Conservation (phyloP, 495 filamentous ascomycete genomes). For the Penicillium antarcticum region DNA sequence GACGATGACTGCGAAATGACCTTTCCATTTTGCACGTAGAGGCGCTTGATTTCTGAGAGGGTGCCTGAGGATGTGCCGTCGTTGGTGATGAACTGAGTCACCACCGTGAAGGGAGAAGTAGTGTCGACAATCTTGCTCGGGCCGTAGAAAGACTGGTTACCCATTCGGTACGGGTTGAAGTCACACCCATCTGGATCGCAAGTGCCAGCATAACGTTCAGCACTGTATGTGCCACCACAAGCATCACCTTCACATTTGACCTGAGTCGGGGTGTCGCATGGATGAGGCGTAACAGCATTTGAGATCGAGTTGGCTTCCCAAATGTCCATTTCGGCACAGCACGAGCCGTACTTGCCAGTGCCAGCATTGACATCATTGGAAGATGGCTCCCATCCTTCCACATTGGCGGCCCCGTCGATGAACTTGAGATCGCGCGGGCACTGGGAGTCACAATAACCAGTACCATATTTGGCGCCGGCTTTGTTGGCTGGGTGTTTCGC, state of each 20-base stretch:
- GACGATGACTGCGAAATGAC: slow-evolving; percentile 56
- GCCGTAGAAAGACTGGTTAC: slow-evolving; percentile 60
- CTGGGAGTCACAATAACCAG: slow-evolving; percentile 72
- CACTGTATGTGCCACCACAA: slow-evolving; percentile 48
- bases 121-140: slow-evolving; percentile 58
- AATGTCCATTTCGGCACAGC: slow-evolving; percentile 72
- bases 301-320: slow-evolving; percentile 63
- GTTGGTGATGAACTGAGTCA: slow-evolving; percentile 64
- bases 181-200: slow-evolving; percentile 76
- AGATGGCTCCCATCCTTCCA: slow-evolving; percentile 55
- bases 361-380: slow-evolving; percentile 56
- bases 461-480: slow-evolving; percentile 65
- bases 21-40: slow-evolving; percentile 65
- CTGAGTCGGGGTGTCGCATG: slow-evolving; percentile 52
- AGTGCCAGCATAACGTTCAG: slow-evolving; percentile 41
- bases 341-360: slow-evolving; percentile 54
- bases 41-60: slow-evolving; percentile 61
- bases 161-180: slow-evolving; percentile 70
- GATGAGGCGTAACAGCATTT: slow-evolving; percentile 57
- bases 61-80: slow-evolving; percentile 47
- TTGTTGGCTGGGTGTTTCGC: slow-evolving; percentile 49
- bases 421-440: slow-evolving; percentile 62
- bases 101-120: slow-evolving; percentile 56
- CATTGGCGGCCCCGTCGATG: slow-evolving; percentile 60
- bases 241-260: slow-evolving; percentile 54